Evolutionary conservation across 768 basidiomycete species (phyloP).

Genomic region (Suillus fuscotomentosus): DNA sequence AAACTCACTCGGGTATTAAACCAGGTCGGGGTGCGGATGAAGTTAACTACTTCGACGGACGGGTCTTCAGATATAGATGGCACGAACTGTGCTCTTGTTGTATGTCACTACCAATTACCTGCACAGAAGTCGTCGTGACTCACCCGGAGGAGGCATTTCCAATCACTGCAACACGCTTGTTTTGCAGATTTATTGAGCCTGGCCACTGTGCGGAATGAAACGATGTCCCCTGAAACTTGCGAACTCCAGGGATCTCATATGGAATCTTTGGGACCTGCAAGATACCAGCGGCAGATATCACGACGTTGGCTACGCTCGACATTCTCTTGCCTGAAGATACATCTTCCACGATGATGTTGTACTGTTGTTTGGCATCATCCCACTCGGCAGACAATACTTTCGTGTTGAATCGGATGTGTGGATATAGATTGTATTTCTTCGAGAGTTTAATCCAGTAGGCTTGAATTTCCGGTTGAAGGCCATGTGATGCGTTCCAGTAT

Average conservation of each 20-base stretch:
- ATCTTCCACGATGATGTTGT: conserved; percentile 35
- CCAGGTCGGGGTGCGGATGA: conserved; percentile 62
- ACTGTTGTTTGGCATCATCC: conserved; percentile 35
- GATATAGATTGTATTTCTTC: conserved; percentile 40
- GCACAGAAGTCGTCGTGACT: conserved; percentile 11
- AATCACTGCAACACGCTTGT: conserved; percentile 43
- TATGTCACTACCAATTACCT: conserved; percentile 1
- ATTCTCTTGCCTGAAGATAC: conserved; percentile 28
- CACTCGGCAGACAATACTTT: conserved; percentile 46
- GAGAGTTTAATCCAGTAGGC: conserved; percentile 42
- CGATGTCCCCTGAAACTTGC: conserved; percentile 43
- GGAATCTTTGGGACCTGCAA: conserved; percentile 44
- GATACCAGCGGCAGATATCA: conserved; percentile 50
- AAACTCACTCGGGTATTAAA: conserved; percentile 47
- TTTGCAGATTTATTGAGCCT: conserved; percentile 34
- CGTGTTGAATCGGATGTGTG: conserved; percentile 41
- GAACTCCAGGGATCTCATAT: conserved; percentile 32
- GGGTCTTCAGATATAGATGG: conserved; percentile 52
- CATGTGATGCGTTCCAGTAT: conserved; percentile 43
- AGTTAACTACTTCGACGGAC: conserved; percentile 53
- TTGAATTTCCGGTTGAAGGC: conserved; percentile 40
- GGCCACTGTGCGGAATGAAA: conserved; percentile 59
- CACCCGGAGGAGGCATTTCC: conserved; percentile 68
- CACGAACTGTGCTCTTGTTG: conserved; percentile 58
- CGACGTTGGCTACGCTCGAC: conserved; percentile 38